Base-by-base conservation (phyloP, 1,139 yeast species). In the Zygosaccharomyces pseudobailii region DNA sequence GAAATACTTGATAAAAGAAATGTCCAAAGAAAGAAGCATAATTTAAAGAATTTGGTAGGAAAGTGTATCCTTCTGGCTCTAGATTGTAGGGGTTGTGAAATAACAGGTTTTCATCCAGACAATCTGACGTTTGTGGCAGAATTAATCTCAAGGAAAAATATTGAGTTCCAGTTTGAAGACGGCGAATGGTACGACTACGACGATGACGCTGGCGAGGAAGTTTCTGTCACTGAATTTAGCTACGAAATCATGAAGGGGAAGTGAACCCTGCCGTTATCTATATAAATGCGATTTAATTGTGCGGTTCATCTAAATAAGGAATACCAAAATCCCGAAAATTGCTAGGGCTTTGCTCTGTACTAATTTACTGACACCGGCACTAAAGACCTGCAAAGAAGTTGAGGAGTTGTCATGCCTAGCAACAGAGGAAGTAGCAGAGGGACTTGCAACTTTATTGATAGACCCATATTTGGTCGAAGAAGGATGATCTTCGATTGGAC, bases 161-260 rank as follows among this genome's bases (percentile, higher is more conserved):
- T 55, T 92, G 58, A 61, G 40, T 59, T 95, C 1, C 71, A 70
- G 43, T 87, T 88, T 63, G 69, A 70, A 42, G 97, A 88, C 36
- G 80, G 78, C 39, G 97, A 92, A 63, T 90, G 96, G 95, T 92
- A 83, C 64, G 98, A 92, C 61, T 94, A 90, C 63, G 97, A 92
- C 63, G 97, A 92, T 50, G 79, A 82, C 59, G 83, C 87, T 4
- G 79, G 81, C 8, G 79, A 73, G 24, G 97, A 92, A 65, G 97
- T 89, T 21, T 81, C 94, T 35, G 76, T 92, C 13, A 80, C 86
- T 1, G 92, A 87, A 6, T 74, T 82, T 19, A 63, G 71, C 46
- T 89, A 95, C 87, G 75, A 72, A 8, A 66, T 82, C 40, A 58
- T 64, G 6, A 63, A 60, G 36, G 66, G 64, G 30, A 61, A 62